phyloP scores from a whole-genome alignment of 2,329 filamentous ascomycete species.

The Talaromyces amestolkiae region DNA sequence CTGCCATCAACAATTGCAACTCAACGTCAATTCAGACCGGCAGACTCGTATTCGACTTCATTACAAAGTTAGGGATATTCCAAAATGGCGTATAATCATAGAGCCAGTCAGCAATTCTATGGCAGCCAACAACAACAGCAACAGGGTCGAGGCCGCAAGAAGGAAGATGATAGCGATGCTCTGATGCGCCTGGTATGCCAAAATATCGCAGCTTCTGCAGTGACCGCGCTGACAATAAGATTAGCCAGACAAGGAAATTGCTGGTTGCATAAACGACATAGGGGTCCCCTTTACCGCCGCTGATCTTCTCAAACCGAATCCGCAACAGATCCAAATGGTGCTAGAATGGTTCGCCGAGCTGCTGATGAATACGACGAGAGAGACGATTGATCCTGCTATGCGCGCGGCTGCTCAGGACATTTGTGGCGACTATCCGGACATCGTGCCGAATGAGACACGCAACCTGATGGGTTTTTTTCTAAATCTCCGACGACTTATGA shows the following conservation, averaged over 20 bases:
- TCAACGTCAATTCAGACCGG: background rate
- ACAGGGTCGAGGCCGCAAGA: constrained; percentile 50
- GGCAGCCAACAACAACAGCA: constrained; percentile 39
- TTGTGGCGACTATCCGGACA: constrained; percentile 77
- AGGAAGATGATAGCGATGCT: constrained; percentile 57
- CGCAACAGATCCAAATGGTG: constrained; percentile 91
- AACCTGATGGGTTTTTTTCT: constrained; percentile 96
- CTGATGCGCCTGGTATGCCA: constrained; percentile 55
- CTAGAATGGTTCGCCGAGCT: constrained; percentile 97
- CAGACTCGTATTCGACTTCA: too few relatives aligned
- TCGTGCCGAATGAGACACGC: constrained; percentile 80
- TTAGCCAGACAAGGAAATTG: constrained; percentile 73
- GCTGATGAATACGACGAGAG: constrained; percentile 87
- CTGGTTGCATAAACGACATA: constrained; percentile 95
- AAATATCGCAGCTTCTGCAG: background rate
- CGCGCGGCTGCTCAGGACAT: constrained; percentile 84
- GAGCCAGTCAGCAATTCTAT: constrained; percentile 54
- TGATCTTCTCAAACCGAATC: constrained; percentile 90
- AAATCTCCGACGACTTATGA: constrained; percentile 72
- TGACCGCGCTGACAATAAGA: constrained; percentile 18
- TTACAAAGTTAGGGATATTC: background rate
- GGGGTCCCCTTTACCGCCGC: constrained; percentile 82
- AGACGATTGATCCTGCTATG: constrained; percentile 94
- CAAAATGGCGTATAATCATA: constrained; percentile 50
- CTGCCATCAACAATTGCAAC: background rate